Evolutionary conservation across 2,329 filamentous ascomycete species (phyloP).

Genomic region (Cladophialophora carrionii): DNA sequence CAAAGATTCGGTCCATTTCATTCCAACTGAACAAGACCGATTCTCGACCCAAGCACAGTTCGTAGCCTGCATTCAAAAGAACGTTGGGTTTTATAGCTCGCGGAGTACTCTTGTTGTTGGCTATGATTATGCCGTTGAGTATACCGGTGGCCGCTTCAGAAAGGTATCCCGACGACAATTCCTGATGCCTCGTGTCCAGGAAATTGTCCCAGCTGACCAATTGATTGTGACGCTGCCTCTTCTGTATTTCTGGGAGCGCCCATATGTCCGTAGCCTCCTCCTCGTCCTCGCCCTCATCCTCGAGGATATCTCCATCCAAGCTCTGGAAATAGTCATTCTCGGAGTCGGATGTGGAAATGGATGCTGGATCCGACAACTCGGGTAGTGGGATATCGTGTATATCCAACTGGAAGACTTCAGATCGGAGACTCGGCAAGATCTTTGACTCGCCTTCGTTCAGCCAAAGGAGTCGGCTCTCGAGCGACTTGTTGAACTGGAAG

Average conservation of each 20-base stretch:
- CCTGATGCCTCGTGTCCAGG: conserved; percentile 41
- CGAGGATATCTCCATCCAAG: conserved; percentile 33
- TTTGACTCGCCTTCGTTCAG: conserved; percentile 26
- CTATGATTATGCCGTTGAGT: conserved; percentile 46
- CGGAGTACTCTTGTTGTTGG: not conserved
- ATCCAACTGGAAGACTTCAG: conserved; percentile 24
- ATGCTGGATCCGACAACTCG: conserved; percentile 24
- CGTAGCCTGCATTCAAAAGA: conserved; percentile 48
- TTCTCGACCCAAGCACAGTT: conserved; percentile 50
- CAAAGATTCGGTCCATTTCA: conserved; percentile 43
- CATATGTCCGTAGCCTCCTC: conserved; percentile 44
- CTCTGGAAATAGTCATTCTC: conserved; percentile 14
- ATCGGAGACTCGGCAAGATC: conserved; percentile 21
- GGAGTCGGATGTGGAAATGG: conserved; percentile 31
- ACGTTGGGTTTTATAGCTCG: conserved; percentile 42
- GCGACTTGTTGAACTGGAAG: conserved; percentile 30
- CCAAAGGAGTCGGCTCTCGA: conserved; percentile 32
- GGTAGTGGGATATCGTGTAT: conserved; percentile 28
- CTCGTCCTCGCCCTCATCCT: conserved; percentile 39
- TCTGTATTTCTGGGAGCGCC: conserved; percentile 40
- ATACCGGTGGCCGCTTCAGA: conserved; percentile 49
- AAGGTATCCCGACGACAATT: conserved; percentile 47
- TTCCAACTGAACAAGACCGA: conserved; percentile 51
- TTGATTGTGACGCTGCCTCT: conserved; percentile 24
- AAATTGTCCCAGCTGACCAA: conserved; percentile 51